These are phyloP conservation scores for Pelagophyceae sp. DNA, from an alignment of 352 stramenopile genomes.

Conservation along the genomic window DNA sequence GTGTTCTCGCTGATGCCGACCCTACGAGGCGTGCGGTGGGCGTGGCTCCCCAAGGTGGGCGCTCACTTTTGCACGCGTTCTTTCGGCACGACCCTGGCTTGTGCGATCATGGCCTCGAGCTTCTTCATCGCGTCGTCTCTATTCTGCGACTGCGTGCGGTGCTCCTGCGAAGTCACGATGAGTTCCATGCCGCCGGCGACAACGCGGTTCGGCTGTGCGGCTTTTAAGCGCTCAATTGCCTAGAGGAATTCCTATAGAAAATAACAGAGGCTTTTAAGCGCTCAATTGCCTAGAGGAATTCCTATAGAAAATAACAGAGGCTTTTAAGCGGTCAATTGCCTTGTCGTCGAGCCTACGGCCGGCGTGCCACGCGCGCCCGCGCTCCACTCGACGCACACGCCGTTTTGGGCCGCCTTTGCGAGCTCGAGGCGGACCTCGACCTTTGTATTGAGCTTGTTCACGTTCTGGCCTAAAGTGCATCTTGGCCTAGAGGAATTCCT, in stretches of 20 bases:
- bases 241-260: too few species aligned
- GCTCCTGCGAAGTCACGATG: background rate
- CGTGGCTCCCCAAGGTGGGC: too few species aligned
- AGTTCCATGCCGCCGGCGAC: background rate
- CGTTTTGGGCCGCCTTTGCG: too few species aligned
- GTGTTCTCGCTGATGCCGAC: background rate
- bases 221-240: background rate
- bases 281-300: background rate
- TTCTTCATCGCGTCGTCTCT: background rate
- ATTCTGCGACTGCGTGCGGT: background rate
- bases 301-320: too few species aligned
- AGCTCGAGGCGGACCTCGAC: conserved; percentile 1
- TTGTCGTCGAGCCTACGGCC: too few species aligned
- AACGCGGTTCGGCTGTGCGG: background rate
- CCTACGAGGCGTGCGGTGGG: background rate
- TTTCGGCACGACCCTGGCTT: background rate
- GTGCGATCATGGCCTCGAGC: background rate
- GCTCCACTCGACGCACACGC: too few species aligned
- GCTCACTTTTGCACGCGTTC: too few species aligned
- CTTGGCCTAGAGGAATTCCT: background rate
- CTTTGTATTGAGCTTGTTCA: conserved; percentile 11
- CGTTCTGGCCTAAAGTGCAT: background rate
- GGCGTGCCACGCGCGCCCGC: too few species aligned
- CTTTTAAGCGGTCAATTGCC: background rate
- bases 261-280: background rate